Base-by-base conservation (phyloP, 768 basidiomycete genomes). In the Boletellus ananiceps region DNA sequence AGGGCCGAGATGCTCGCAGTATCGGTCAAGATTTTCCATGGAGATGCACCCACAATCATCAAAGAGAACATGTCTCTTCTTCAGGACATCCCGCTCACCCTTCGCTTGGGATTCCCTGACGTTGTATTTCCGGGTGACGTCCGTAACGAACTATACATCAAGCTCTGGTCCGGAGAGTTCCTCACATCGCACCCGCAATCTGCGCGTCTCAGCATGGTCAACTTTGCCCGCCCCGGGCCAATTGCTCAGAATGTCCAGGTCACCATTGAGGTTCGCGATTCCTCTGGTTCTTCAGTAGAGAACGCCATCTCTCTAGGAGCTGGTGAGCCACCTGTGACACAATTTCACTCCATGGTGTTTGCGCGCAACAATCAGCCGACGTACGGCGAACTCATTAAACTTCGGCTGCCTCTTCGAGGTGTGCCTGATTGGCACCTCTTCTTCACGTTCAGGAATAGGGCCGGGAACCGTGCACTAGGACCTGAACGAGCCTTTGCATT, bases 121-220 rank as follows among this genome's bases (percentile, higher is more conserved):
- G 93, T 96, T 7, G 93, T 95, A 8, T 93, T 93, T 62, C 94
- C 94, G 3, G 90, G 88, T 7, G 87, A 90, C 53, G 70, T 82
- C n/a, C 83, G 95, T 14, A 97, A 98, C 60, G 95, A 98, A 56
- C 76, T 97, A 12, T 98, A 97, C 67, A 80, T 97, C 72, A 96
- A 96, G 66, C 78, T 98, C 0, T 97, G 93, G 93, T 86, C 84
- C 47, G 95, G 91, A 34, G 88, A 93, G 54, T 98, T 98, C 63
- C 69, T 76, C 2, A 70, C 80, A 0, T 73, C 79, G 3, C 77
- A 79, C 51, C 68, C 66, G 36, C 69, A 70, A 23, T 74, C 82
- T 35, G 66, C 84, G 3, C 84, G 85, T 38, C 68, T 73, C 25
- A 78, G 74, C 55, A 74, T 88, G 43, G 74, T 77, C 31, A 72